Evolutionary conservation across 306 rosid genomes (phyloP), one percentile per base, ranked within the genome.

Genomic region (Vigna unguiculata): DNA sequence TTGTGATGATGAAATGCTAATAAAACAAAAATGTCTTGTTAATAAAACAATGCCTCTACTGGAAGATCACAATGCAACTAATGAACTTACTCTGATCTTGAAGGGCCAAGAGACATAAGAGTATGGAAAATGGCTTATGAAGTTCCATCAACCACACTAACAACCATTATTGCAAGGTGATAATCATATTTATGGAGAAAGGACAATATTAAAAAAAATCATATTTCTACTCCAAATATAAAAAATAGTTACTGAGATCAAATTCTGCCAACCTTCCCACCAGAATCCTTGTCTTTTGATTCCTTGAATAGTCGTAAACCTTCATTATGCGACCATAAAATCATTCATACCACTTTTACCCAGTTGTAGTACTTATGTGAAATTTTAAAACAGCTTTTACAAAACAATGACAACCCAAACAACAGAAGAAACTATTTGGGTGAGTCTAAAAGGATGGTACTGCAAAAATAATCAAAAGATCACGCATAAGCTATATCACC

Each of bases 281-380:
- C 57, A 21, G 91, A 89, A 88, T 89, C 93, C 83, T 89, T 83
- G 40, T 90, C 93, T 83, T 92, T 95, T 32, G 96, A 87, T 83
- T 95, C 98, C 88, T 87, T 90, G 83, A 95, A 95, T 72, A 95
- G 83, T 71, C 98, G 84, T 65, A 95, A 85, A 64, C 98, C 98
- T 95, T 85, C 83, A 61, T 53, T 75, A 2, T 28, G 59, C 17
- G 67, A 62, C 70, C 81, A 67, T 24, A 77, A 49, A 78, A 76
- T 63, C 54, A 45, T 46, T 22, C 9, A 69, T 24, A 32, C 52
- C 28, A 51, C 28, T 24, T 24, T 24, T 24, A 24, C 2, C 28
- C 28, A 24, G 30, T 62, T 64, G 71, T 12, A 13, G 32, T 36
- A 36, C 65, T 11, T 12, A 20, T 21, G 62, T 46, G 22, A 81